A percentile compares a stretch with the other conserved stretches of the same genome.
Conservation (phyloP, 2,329 filamentous ascomycete species). For the Sarocladiaceae sp. region DNA sequence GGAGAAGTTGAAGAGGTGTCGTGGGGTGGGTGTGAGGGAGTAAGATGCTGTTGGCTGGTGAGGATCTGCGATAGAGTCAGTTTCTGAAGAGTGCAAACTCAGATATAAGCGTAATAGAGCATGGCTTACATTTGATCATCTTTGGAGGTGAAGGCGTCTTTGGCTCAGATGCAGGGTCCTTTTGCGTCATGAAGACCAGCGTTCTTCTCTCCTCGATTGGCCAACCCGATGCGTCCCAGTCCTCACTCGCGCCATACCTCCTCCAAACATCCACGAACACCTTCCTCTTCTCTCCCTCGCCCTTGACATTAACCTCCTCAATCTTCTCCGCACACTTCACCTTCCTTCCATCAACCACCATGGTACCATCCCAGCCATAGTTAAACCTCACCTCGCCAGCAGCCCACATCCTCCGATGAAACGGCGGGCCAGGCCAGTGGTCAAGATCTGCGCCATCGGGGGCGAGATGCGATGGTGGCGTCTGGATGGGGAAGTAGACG, state of each 20-base stretch:
- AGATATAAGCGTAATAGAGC: slow-evolving; percentile 5
- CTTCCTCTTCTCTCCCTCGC: slow-evolving; percentile 36
- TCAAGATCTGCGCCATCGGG: slow-evolving; percentile 80
- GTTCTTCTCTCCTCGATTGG: slow-evolving; percentile 37
- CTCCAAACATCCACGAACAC: slow-evolving; percentile 46
- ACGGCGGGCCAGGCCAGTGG: slow-evolving; percentile 70
- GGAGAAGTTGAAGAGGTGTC: slow-evolving; percentile 84
- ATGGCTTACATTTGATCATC: slow-evolving; percentile 23
- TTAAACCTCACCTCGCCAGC: slow-evolving; percentile 66
- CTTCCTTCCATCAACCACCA: slow-evolving; percentile 34
- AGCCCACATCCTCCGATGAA: slow-evolving; percentile 78
- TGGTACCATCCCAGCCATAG: slow-evolving; percentile 18
- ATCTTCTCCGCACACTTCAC: slow-evolving; percentile 44
- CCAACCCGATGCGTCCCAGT: slow-evolving; percentile 5
- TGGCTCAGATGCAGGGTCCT: slow-evolving; percentile 14
- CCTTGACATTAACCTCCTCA: slow-evolving; percentile 30
- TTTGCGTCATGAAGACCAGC: slow-evolving; percentile 48
- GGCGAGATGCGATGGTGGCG: slow-evolving; percentile 58
- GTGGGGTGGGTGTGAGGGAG: slow-evolving; percentile 59
- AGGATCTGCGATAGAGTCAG: slow-evolving; percentile 22
- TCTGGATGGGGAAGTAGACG: slow-evolving; percentile 77
- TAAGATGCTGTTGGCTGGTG: slow-evolving; percentile 35
- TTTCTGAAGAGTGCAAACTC: neutral
- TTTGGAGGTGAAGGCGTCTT: slow-evolving; percentile 13
- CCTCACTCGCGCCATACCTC: slow-evolving; percentile 32